Base-by-base conservation (phyloP, 2,329 filamentous ascomycete species). In the Aspergillus sp. region DNA sequence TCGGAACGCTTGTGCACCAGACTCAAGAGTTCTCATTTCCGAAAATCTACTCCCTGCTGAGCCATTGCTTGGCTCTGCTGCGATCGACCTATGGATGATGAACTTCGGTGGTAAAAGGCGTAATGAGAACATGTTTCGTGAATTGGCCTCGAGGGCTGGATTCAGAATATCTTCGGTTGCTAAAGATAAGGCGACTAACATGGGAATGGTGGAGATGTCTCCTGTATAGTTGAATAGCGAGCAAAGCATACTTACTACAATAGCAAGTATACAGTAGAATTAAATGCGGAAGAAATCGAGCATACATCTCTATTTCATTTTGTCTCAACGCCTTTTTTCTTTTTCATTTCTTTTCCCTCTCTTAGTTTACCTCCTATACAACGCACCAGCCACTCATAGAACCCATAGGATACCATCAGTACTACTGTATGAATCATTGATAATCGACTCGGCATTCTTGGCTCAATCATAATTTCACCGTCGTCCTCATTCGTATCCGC, bases 91-190 rank as follows among this genome's bases (percentile, higher is more conserved):
- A 15, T 46, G 32, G 44, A 39, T 46, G 32, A 38, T 46, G 44
- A 46, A 46, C 13, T 46, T 46, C 23, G 44, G 44, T 7, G 44
- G 44, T 33, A 46, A 46, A 20, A 20, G 44, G 20, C 44, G 44
- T n/a, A 46, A 25, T 25, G 33, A 39, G 13, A 17, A 12, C 4
- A 46, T 46, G 44, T 41, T 38, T 25, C 5, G 10, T 10, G 44
- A 46, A 7, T n/a, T 46, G 13, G 44, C 44, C 9, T 27, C 19
- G 4, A 37, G 23, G 23, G 19, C 44, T 22, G 44, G 44, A 4
- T 39, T 39, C 9, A 27, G 37, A 20, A 37, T 46, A 13, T 25
- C n/a, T 41, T 22, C 19, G 7, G 35, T 46, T n/a, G 22, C 23
- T 41, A 25, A 30, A 25, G 35, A 46, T 30, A 20, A 41, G n/a